Base-by-base conservation (phyloP, 129 eudicot species). In the Gnaphalium uliginosum region DNA sequence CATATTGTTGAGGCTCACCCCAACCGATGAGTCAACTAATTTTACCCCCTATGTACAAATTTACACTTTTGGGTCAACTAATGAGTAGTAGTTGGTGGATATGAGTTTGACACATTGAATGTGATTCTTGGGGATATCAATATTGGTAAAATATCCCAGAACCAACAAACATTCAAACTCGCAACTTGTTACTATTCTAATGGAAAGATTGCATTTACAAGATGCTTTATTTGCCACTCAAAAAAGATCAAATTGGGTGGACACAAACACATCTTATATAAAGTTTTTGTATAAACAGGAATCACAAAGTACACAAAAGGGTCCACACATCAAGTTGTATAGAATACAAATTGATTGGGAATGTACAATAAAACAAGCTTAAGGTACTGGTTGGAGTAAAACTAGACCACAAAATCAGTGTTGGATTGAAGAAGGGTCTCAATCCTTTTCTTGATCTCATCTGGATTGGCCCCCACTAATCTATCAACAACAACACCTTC, bases 401-500 rank as follows among this genome's bases (percentile, higher is more conserved):
- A 60, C 35, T 86, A 83, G 73, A 69, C 90, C 75, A 81, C 85
- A 83, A 4, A 32, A 0, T 59, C 41, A 30, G 68, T 77, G 69
- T 53, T 60, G 77, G 86, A 80, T 30, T 83, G 85, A 68, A 80
- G 59, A 61, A 84, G 82, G 10, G 77, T 66, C 51, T 69, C 89
- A n/a, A 90, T 75, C 86, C 93, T 84, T 67, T 86, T 90, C 91
- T 58, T 87, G 1, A 82, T 76, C 74, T 90, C 96, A 8, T 86
- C 88, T 24, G 96, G 96, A 80, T 90, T 90, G 39, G 96, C 96
- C 78, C 96, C 96, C 15, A 90, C 86, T 51, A 88, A 9, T 75
- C 72, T 90, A 71, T 83, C 93, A 78, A 88, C 86, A 8, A 74
- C 81, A 48, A 23, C 86, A 21, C 95, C 92, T 29, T 65, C 90